Percentiles rank a stretch among this genome's conserved stretches.
Evolutionary conservation across 805 yeast genomes (phyloP).

Genomic region (Candida berthetii): DNA sequence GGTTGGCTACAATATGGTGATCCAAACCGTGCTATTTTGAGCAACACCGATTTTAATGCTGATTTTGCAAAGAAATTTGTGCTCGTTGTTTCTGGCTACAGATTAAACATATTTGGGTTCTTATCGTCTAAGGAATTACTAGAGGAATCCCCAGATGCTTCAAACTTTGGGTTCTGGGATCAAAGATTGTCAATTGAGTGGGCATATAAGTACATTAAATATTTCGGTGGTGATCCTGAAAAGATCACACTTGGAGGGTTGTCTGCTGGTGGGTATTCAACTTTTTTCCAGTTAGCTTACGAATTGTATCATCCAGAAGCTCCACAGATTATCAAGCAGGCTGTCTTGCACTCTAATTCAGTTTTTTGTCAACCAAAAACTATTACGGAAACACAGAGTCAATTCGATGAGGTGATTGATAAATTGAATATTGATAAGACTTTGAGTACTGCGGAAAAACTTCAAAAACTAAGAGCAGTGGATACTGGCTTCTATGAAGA

Average conservation of each 20-base stretch:
- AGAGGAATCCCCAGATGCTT: slow-evolving; percentile 23
- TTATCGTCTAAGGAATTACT: slow-evolving; percentile 30
- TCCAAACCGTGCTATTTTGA: slow-evolving; percentile 20
- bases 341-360: slow-evolving; percentile 29
- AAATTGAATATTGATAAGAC: slow-evolving; percentile 15
- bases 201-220: slow-evolving; percentile 33
- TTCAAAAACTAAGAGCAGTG: slow-evolving; percentile 16
- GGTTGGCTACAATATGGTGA: slow-evolving; percentile 34
- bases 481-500: slow-evolving; percentile 14
- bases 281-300: slow-evolving; percentile 34
- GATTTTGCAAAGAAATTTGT: slow-evolving; percentile 27
- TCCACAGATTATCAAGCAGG: slow-evolving; percentile 31
- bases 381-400: slow-evolving; percentile 26
- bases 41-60: slow-evolving; percentile 20
- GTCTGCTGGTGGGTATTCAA: slow-evolving; percentile 39
- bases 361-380: slow-evolving; percentile 33
- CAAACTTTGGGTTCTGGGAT: slow-evolving; percentile 40
- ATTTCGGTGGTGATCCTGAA: slow-evolving; percentile 41
- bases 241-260: slow-evolving; percentile 38
- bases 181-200: slow-evolving; percentile 40
- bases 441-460: slow-evolving; percentile 13
- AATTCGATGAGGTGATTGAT: slow-evolving; percentile 28
- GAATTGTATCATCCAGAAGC: slow-evolving; percentile 34
- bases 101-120: slow-evolving; percentile 33
- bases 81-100: slow-evolving; percentile 31